phyloP scores from a whole-genome alignment of 2,329 filamentous ascomycete genomes.

The Calonectria honghensis region DNA sequence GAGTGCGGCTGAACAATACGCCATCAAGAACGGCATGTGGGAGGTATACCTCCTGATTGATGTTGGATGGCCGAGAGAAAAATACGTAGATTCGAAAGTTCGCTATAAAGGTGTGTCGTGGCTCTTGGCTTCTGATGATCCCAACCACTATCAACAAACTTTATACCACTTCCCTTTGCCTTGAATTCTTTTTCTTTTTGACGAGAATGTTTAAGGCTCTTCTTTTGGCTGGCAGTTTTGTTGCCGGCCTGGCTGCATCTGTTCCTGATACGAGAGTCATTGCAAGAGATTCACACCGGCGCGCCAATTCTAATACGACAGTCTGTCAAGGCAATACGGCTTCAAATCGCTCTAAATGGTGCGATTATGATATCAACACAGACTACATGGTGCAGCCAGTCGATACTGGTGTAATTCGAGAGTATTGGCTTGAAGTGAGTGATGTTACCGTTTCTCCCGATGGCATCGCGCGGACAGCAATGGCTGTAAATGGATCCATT shows the following conservation, averaged over 20 bases:
- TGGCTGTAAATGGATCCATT: constrained; percentile 7
- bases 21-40: neutral
- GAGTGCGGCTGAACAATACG: neutral
- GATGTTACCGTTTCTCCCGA: constrained; percentile 6
- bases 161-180: neutral
- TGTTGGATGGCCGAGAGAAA: neutral
- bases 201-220: neutral
- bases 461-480: neutral
- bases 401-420: constrained; percentile 2
- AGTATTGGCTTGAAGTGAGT: constrained; percentile 1
- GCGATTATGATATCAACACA: constrained; percentile 5
- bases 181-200: neutral
- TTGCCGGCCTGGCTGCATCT: neutral
- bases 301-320: neutral
- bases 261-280: neutral
- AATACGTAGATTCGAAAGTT: no score
- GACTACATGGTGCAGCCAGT: constrained; percentile 3
- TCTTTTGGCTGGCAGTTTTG: neutral
- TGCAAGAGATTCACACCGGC: neutral
- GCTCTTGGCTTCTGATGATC: neutral
- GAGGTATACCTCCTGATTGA: neutral
- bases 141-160: neutral
- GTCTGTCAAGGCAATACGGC: neutral
- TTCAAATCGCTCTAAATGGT: constrained; percentile 1
- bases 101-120: neutral